Percentiles rank a stretch among this genome's conserved stretches.
Evolutionary conservation across 176 grass and related monocot species (phyloP).

Genomic region (Oryza meridionalis): DNA sequence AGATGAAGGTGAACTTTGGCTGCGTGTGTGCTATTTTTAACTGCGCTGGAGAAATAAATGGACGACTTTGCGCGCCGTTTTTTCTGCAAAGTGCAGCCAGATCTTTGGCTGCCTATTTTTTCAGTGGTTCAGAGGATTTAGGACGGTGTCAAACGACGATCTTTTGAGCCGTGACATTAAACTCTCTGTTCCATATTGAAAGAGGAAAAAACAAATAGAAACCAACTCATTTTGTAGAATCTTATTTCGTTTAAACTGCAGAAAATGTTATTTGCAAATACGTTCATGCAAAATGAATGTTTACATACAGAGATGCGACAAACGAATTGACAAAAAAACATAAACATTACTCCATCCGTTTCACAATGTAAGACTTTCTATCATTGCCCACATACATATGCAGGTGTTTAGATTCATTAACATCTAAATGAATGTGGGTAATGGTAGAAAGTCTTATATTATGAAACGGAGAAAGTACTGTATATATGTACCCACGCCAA

Average conservation of each 20-base stretch:
- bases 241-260: too few species aligned
- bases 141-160: constrained; percentile 35
- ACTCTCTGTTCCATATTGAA: neutral
- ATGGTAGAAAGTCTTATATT: too few species aligned
- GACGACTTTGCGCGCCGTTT: neutral
- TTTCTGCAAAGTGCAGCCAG: constrained; percentile 3
- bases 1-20: neutral
- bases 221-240: too few species aligned
- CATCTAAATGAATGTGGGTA: too few species aligned
- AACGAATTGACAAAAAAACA: neutral
- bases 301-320: neutral
- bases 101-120: constrained; percentile 34
- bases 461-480: too few species aligned
- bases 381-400: too few species aligned
- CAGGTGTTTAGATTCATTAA: too few species aligned
- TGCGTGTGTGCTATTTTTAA: neutral
- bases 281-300: neutral
- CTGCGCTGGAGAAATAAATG: too few species aligned
- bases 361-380: too few species aligned
- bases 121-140: constrained; percentile 29
- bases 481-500: neutral
- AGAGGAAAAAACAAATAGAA: neutral
- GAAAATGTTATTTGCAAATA: neutral
- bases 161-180: neutral
- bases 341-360: neutral